These are phyloP conservation scores for Dipodascopsis uninucleata DNA, from an alignment of 805 yeast species.

Conservation along the genomic window DNA sequence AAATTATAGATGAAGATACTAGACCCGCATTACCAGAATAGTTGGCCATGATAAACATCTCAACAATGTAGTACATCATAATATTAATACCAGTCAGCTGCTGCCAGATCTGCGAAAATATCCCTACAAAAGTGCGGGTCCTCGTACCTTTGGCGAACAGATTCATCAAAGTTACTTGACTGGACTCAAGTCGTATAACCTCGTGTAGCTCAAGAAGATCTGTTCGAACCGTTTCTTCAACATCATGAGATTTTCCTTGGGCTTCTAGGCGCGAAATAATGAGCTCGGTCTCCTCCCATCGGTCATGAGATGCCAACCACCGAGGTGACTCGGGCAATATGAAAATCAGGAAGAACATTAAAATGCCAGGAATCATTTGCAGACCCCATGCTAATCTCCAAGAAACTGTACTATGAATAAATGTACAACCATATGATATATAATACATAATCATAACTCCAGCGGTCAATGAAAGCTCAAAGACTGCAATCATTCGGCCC, in stretches of 20 bases:
- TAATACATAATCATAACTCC: constrained; percentile 62
- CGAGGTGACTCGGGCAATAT: constrained; percentile 41
- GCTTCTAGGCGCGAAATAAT: constrained; percentile 30
- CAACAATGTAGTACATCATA: constrained; percentile 63
- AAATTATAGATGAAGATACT: constrained; percentile 56
- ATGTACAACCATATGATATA: constrained; percentile 45
- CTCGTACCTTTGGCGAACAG: constrained; percentile 50
- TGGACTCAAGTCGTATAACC: constrained; percentile 49
- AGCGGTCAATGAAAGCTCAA: constrained; percentile 58
- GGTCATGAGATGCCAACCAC: constrained; percentile 46
- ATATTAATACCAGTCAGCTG: constrained; percentile 65
- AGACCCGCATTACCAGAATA: constrained; percentile 42
- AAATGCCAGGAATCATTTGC: constrained; percentile 49
- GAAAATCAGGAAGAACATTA: constrained; percentile 44
- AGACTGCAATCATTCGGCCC: constrained; percentile 55
- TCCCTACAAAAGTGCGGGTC: constrained; percentile 45
- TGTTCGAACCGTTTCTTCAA: constrained; percentile 44
- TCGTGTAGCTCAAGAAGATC: constrained; percentile 58
- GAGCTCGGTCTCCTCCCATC: constrained; percentile 46
- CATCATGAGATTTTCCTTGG: constrained; percentile 12
- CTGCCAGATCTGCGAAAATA: constrained; percentile 50
- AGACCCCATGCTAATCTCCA: constrained; percentile 56
- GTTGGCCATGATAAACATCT: constrained; percentile 46
- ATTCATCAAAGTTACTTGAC: constrained; percentile 44
- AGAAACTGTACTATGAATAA: constrained; percentile 39